These are phyloP conservation scores for Sporothrix brasiliensis DNA, from an alignment of 2,329 filamentous ascomycete species.

Conservation along the genomic window DNA sequence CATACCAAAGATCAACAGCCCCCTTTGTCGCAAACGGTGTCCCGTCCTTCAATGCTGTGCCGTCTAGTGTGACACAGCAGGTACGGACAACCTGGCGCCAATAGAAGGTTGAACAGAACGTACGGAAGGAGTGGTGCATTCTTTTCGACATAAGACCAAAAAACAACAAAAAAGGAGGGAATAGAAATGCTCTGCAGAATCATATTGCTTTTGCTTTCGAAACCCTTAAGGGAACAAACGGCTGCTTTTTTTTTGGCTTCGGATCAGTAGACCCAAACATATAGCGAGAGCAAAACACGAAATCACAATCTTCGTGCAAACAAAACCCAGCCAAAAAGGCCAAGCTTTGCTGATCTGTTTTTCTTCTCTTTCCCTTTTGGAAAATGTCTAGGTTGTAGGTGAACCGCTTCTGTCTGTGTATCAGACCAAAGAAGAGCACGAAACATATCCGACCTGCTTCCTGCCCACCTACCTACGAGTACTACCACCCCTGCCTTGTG, in stretches of 20 bases:
- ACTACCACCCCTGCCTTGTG: conserved; percentile 4
- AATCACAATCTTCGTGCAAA: conserved; percentile 24
- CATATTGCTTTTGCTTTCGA: conserved; percentile 28
- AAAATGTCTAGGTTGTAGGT: conserved; percentile 41
- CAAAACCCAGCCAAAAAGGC: conserved; percentile 18
- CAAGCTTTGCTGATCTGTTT: conserved; percentile 41
- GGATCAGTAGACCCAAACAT: conserved; percentile 34
- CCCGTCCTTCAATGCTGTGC: conserved; percentile 9
- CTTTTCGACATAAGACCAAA: conserved; percentile 24
- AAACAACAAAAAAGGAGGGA: conserved; percentile 23
- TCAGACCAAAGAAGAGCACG: conserved; percentile 15
- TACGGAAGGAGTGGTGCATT: conserved; percentile 17
- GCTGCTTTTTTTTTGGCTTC: conserved; percentile 26
- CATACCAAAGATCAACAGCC: conserved; percentile 19
- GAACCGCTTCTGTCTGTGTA: conserved; percentile 26
- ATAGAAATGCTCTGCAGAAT: conserved; percentile 28
- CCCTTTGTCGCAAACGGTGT: conserved; percentile 11
- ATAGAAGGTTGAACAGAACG: conserved; percentile 7
- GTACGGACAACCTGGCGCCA: neutral
- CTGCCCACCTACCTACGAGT: neutral
- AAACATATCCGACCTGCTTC: conserved; percentile 3
- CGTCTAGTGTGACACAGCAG: conserved; percentile 27
- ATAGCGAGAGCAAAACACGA: conserved; percentile 32
- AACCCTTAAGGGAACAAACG: conserved; percentile 12
- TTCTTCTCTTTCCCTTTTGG: conserved; percentile 32